Evolutionary conservation across 441 rosid species (phyloP).

Genomic region (Arabidopsis lyrata): DNA sequence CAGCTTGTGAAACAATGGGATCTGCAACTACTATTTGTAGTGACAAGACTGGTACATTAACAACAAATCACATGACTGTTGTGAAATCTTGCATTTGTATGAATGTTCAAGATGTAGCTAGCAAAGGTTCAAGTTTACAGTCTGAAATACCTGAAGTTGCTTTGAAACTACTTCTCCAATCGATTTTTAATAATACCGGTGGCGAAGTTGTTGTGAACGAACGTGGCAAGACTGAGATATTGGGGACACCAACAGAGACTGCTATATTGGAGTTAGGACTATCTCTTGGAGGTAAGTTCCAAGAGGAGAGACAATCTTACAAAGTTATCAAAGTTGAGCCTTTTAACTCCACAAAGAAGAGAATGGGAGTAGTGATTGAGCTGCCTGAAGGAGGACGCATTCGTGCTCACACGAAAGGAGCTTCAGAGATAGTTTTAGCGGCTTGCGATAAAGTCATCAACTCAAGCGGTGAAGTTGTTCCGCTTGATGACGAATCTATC

Average conservation of each 20-base stretch:
- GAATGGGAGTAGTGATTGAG: slow-evolving; percentile 77
- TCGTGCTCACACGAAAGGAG: slow-evolving; percentile 70
- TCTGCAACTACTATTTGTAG: slow-evolving; percentile 76
- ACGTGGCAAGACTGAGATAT: slow-evolving; percentile 66
- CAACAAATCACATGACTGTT: slow-evolving; percentile 78
- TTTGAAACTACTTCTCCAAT: slow-evolving; percentile 62
- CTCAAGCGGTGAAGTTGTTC: slow-evolving; percentile 60
- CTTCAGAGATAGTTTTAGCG: slow-evolving; percentile 70
- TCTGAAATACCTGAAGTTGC: slow-evolving; percentile 67
- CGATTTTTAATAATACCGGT: slow-evolving; percentile 81
- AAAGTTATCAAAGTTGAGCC: slow-evolving; percentile 80
- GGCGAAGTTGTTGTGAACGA: slow-evolving; percentile 77
- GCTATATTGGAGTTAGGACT: slow-evolving; percentile 81
- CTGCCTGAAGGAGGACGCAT: slow-evolving; percentile 56
- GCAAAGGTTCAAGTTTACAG: slow-evolving; percentile 48
- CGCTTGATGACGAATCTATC: slow-evolving; percentile 58
- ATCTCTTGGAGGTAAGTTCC: slow-evolving; percentile 81
- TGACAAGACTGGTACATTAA: slow-evolving; percentile 76
- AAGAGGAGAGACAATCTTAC: slow-evolving; percentile 53
- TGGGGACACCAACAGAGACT: slow-evolving; percentile 82
- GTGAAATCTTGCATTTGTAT: slow-evolving; percentile 74
- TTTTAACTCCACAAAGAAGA: slow-evolving; percentile 71
- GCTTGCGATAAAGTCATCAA: slow-evolving; percentile 64
- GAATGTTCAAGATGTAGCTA: slow-evolving; percentile 57
- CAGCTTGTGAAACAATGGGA: slow-evolving; percentile 85